Evolutionary conservation across 768 basidiomycete species (phyloP), one percentile per base, ranked within the genome.

Genomic region (Kwoniella dendrophila): DNA sequence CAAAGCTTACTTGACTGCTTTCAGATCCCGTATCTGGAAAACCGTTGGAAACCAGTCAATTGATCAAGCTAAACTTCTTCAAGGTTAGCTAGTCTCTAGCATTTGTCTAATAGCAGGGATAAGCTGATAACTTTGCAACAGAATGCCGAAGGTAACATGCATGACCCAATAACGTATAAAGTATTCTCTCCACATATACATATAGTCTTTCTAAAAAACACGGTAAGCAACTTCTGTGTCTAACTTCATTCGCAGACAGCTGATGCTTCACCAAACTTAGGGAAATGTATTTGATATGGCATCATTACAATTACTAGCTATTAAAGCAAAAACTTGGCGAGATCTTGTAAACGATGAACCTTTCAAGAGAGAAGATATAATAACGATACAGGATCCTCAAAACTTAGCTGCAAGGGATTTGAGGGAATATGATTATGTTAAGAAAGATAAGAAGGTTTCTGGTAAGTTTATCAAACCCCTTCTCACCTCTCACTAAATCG

Each of bases 91-190:
- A 33, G 20, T 10, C 18, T 12, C 44, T 24, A n/a, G 20, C 22
- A 44, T 30, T 55, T 16, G 20, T 26, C 14, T 44, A 33, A 5
- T 14, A 8, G 33, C 29, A 62, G 10, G 24, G 34, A 6, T 3
- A 36, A 36, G 50, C 62, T 67, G 24, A 53, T 38, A 22, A 11
- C 24, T 36, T 83, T 26, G 92, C 30, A 84, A 90, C 84, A 91
- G 64, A 94, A 94, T 78, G 82, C 89, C 2, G 86, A 91, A 26
- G 89, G 89, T 38, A 89, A 92, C 78, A 85, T 90, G 12, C 88
- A 96, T 76, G 96, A 99, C 77, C 96, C 96, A 0, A 92, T 99
- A 44, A 92, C 92, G 2, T 99, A 95, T 85, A 98, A 97, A 78
- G 89, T 90, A 1, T 96, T 99, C 83, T 93, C 85, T 74, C 89